These are phyloP conservation scores for Lipomyces yamanashiensis DNA, from an alignment of 805 yeast species.

Conservation along the genomic window DNA sequence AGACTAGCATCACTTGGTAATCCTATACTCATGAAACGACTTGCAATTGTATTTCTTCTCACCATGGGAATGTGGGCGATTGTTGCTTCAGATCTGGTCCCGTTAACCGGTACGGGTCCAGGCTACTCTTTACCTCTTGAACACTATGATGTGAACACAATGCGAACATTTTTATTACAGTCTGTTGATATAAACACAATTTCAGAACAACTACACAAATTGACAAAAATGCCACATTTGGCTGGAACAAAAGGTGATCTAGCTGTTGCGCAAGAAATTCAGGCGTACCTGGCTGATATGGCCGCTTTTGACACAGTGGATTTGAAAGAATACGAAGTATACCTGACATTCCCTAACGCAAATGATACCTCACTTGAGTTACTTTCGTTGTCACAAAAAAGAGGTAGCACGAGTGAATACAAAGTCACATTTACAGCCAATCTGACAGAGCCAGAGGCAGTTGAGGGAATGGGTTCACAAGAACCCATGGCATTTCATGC, in stretches of 20 bases:
- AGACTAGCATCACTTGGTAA: slow-evolving; percentile 74
- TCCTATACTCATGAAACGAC: slow-evolving; percentile 79
- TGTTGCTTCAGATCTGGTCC: slow-evolving; percentile 60
- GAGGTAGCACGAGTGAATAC: slow-evolving; percentile 55
- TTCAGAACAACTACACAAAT: slow-evolving; percentile 68
- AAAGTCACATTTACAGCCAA: slow-evolving; percentile 51
- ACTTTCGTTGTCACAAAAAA: slow-evolving; percentile 31
- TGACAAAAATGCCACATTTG: slow-evolving; percentile 81
- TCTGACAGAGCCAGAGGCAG: slow-evolving; percentile 26
- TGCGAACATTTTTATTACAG: slow-evolving; percentile 56
- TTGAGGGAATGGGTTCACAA: slow-evolving; percentile 12
- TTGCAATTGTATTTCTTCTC: slow-evolving; percentile 70
- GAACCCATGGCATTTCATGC: slow-evolving; percentile 63
- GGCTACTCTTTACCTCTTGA: slow-evolving; percentile 43
- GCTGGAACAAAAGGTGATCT: slow-evolving; percentile 89
- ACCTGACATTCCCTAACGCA: slow-evolving; percentile 67
- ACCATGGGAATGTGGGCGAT: slow-evolving; percentile 62
- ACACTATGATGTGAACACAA: slow-evolving; percentile 62
- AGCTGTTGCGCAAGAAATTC: slow-evolving; percentile 68
- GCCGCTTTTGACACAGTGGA: slow-evolving; percentile 46
- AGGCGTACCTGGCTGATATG: slow-evolving; percentile 55
- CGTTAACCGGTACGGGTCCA: slow-evolving; percentile 39
- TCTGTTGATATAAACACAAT: slow-evolving; percentile 61
- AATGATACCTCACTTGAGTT: slow-evolving; percentile 22
- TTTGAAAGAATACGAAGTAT: slow-evolving; percentile 57